Conservation (phyloP, 305 asterid genomes). For the Fraxinus sp. region DNA sequence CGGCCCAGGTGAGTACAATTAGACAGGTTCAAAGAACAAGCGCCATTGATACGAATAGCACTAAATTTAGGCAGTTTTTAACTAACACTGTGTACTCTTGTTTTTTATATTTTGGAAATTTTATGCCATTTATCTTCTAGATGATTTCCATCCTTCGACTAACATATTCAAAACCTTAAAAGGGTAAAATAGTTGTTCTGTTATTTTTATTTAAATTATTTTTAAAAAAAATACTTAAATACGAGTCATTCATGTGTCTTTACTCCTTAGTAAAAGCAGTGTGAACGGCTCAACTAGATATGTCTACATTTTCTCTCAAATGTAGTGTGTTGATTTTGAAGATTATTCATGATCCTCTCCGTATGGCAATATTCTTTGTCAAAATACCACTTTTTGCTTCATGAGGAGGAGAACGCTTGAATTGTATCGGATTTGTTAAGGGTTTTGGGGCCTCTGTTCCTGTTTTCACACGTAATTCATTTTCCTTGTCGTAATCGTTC, state of each 20-base stretch:
- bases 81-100: neutral
- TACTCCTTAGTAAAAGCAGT: too few species aligned
- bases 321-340: neutral
- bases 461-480: neutral
- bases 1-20: neutral
- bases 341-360: neutral
- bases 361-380: neutral
- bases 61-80: neutral
- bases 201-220: too few species aligned
- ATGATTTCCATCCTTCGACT: neutral
- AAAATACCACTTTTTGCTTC: neutral
- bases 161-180: neutral
- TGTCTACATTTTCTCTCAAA: neutral
- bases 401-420: neutral
- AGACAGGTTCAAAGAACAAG: neutral
- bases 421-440: neutral
- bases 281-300: neutral
- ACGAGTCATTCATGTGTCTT: neutral
- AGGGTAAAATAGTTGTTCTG: neutral
- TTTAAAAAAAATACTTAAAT: too few species aligned
- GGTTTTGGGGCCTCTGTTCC: neutral
- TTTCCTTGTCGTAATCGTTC: neutral
- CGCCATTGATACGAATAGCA: neutral
- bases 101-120: too few species aligned
- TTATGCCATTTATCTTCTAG: neutral